phyloP scores from a whole-genome alignment of 2,329 filamentous ascomycete genomes.

The Incumbomyces lentus region DNA sequence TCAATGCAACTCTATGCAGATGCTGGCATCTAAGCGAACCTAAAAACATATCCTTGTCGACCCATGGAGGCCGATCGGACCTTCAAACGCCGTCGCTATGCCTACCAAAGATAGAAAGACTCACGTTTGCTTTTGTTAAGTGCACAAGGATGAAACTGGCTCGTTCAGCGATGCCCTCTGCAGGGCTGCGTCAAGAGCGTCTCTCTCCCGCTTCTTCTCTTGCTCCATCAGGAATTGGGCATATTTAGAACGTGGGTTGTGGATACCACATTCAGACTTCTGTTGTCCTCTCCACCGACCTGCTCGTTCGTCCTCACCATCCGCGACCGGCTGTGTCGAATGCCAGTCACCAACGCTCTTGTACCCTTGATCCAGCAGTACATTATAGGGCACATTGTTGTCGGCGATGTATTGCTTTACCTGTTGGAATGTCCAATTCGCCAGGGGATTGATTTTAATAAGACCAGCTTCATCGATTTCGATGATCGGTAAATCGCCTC shows the following conservation, averaged over 20 bases:
- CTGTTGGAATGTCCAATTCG: conserved; percentile 85
- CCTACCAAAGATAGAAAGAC: conserved; percentile 5
- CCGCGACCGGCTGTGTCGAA: conserved; percentile 79
- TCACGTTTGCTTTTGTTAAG: not conserved
- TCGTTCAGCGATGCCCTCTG: conserved; percentile 16
- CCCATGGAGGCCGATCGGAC: conserved; percentile 8
- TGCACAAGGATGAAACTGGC: not conserved
- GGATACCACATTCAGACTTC: conserved; percentile 97
- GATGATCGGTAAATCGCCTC: conserved; percentile 79
- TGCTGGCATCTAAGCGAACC: conserved; percentile 6
- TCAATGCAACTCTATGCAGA: conserved; percentile 11
- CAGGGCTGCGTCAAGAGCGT: conserved; percentile 40
- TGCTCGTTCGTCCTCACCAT: conserved; percentile 89
- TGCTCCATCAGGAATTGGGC: conserved; percentile 70
- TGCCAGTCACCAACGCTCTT: conserved; percentile 98
- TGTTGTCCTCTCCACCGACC: conserved; percentile 92
- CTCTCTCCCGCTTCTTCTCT: conserved; percentile 56
- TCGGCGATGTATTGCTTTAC: conserved; percentile 79
- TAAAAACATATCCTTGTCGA: conserved; percentile 10
- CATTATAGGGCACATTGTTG: conserved; percentile 87
- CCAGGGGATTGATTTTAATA: conserved; percentile 95
- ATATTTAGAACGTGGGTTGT: conserved; percentile 94
- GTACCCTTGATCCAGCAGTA: conserved; percentile 83
- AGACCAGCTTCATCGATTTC: conserved; percentile 86
- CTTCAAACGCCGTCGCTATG: conserved; percentile 21